Evolutionary conservation across 2,329 filamentous ascomycete genomes (phyloP), one percentile per base, ranked within the genome.

Genomic region (Ilyonectria robusta): DNA sequence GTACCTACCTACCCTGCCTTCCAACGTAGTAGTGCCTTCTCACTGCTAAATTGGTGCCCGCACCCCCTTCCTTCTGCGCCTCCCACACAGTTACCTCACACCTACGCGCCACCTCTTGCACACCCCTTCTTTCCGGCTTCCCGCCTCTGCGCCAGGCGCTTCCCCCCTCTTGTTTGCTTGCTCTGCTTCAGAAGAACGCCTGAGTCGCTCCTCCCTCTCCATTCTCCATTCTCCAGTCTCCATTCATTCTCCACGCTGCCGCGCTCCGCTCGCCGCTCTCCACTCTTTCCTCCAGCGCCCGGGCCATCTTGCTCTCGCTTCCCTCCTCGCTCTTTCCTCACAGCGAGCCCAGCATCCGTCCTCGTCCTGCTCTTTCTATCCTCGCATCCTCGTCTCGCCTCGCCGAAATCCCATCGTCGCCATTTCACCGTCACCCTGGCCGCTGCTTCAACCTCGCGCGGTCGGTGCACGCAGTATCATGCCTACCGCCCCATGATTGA

Each of bases 381-480:
- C 61, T 73, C 67, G 57, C 67, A 70, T 51, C 70, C 51, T 67
- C 55, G 37, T 63, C 54, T 53, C 40, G 19, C 46, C 42, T 33
- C 40, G 31, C 60, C 59, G 19, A 46, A 71, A 65, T 54, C 59
- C 17, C 59, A 26, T 59, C 54, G 31, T 62, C 62, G 51, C 46
- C 55, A 54, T 50, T 40, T 56, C 51, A 64, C 37, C 65, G 59
- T 72, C 64, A 68, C 55, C 67, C 66, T 71, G 66, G 67, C 65
- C 65, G 44, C 66, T 61, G 63, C 62, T 65, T 70, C 69, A 72
- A 71, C 66, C 68, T 75, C 73, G 76, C 74, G 71, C 75, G 69
- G 71, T 72, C 67, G 75, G 73, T 75, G 74, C 70, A 72, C 72
- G 75, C 64, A 72, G 75, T 80, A 80, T 72, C 74, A 80, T 81